Evolutionary conservation across 2,329 filamentous ascomycete genomes (phyloP).

Genomic region (Aspergillus quadrilineatus): DNA sequence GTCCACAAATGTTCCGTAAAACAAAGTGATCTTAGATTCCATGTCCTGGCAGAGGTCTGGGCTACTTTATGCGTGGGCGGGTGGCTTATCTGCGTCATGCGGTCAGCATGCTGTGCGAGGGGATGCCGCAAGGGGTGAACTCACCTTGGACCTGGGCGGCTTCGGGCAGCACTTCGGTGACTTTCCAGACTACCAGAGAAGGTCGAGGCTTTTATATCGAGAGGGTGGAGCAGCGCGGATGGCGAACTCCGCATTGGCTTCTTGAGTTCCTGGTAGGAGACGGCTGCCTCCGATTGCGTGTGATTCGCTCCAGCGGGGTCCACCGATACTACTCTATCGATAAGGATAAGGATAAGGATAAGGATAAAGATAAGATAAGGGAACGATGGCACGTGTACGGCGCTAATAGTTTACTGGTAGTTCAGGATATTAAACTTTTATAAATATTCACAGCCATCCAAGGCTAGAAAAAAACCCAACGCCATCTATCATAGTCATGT

Average conservation of each 20-base stretch:
- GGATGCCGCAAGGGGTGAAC: not conserved
- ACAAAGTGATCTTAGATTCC: constrained; percentile 45
- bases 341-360: not conserved
- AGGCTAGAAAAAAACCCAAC: constrained; percentile 11
- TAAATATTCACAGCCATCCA: not conserved
- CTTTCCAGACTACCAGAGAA: not conserved
- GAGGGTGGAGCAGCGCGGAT: not conserved
- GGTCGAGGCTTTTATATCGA: not conserved
- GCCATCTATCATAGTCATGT: constrained; percentile 29
- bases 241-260: constrained; percentile 13
- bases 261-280: not conserved
- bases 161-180: not conserved
- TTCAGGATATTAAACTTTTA: not conserved
- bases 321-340: not conserved
- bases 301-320: not conserved
- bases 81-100: not conserved
- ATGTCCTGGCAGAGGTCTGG: not conserved
- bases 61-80: not conserved
- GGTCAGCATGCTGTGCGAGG: not conserved
- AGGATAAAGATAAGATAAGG: too few species aligned
- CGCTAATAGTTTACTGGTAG: too few species aligned
- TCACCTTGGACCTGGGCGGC: not conserved
- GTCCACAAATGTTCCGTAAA: constrained; percentile 63
- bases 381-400: too few species aligned
- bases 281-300: constrained; percentile 29